Base-by-base conservation (phyloP, 2,329 filamentous ascomycete genomes). In the Diaporthe australafricana region DNA sequence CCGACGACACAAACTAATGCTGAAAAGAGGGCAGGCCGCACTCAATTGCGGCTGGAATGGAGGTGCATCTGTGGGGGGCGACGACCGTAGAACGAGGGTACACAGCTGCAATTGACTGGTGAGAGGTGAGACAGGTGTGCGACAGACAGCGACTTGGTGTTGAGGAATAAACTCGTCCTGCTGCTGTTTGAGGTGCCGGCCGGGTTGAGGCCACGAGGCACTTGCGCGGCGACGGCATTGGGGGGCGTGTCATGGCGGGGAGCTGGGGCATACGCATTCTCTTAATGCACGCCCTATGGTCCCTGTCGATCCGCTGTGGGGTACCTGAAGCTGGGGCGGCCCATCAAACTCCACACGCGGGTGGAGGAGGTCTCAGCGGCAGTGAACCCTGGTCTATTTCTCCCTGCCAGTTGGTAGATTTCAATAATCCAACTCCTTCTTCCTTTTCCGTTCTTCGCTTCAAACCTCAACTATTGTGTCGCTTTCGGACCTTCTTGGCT, bases 121-220 rank as follows among this genome's bases (percentile, higher is more conserved):
- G 30, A 52, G 42, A 40, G 45, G 53, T 25, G 45, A 30, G 53
- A 38, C 35, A 42, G 35, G 27, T 27, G 30, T 57, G 53, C 53
- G 53, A 69, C 53, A n/a, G 35, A 38, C n/a, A n/a, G 53, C 38
- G 45, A 55, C 38, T 40, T 47, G 48, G 22, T 67, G 45, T 42
- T 38, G 17, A 25, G 25, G 27, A 62, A n/a, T 17, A 62, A n/a
- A 25, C 20, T 56, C 25, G 17, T 2, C 27, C 27, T 3, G 53
- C 17, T 32, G 53, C 50, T n/a, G 53, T 22, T 69, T 50, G 30
- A 38, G 40, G 42, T 25, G 30, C 42, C 47, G 32, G 47, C 66
- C 42, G 40, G 55, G 32, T 60, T 60, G 67, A 69, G 67, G 67
- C 67, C 67, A 69, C 67, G 67, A 69, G 67, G 42, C 67, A 69